A percentile compares a stretch with the other conserved stretches of the same genome.
Evolutionary conservation across 306 rosid species (phyloP).

Genomic region (Alnus glutinosa): DNA sequence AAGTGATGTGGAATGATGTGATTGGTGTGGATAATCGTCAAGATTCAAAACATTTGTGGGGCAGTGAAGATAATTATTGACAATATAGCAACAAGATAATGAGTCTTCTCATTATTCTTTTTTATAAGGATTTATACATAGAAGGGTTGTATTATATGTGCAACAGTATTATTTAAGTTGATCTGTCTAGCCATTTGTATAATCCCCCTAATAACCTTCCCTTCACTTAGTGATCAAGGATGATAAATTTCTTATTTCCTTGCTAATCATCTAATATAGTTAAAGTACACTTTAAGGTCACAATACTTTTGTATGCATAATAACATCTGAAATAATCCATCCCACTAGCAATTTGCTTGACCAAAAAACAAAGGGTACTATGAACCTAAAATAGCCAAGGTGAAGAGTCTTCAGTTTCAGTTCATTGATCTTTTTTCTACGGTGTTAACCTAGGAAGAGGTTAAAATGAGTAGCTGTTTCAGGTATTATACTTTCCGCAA

Average conservation of each 20-base stretch:
- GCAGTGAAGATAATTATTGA: background rate
- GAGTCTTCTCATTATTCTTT: background rate
- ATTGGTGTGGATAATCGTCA: background rate
- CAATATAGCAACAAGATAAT: background rate
- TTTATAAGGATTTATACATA: too few relatives aligned
- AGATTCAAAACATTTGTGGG: background rate
- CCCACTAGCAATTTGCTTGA: background rate
- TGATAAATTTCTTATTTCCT: too few relatives aligned
- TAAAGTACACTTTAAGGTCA: background rate
- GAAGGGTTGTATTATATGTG: background rate
- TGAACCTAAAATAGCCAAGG: background rate
- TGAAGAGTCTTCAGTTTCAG: background rate
- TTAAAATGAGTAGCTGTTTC: slow-evolving; percentile 1
- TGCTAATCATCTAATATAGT: background rate
- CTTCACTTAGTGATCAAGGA: background rate
- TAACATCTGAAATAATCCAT: background rate
- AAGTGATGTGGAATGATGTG: too few relatives aligned
- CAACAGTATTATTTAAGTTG: too few relatives aligned
- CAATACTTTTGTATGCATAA: background rate
- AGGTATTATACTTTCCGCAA: background rate
- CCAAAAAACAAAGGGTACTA: background rate
- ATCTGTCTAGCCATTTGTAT: too few relatives aligned
- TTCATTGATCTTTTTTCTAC: background rate
- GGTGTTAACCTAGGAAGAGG: background rate
- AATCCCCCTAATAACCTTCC: background rate